phyloP scores from a whole-genome alignment of 208 protist species.

The Borovskyia barvae region DNA sequence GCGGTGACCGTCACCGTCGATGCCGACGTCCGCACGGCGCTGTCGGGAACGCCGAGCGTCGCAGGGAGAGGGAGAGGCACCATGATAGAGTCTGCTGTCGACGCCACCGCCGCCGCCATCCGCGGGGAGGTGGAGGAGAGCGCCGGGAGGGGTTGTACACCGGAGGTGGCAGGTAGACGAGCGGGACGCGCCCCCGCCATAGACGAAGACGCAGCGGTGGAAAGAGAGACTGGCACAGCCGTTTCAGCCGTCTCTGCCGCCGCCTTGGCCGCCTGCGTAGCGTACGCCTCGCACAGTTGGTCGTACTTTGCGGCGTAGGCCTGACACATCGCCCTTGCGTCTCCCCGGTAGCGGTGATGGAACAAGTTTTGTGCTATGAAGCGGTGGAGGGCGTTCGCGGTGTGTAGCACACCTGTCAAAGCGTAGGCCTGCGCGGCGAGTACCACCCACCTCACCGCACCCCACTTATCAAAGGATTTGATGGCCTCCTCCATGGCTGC shows the following conservation, averaged over 20 bases:
- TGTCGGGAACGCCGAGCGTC: too few relatives aligned
- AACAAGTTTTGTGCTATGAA: slow-evolving; percentile 11
- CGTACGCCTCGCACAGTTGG: slow-evolving; percentile 3
- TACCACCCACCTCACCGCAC: slow-evolving; percentile 18
- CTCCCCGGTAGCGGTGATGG: neutral
- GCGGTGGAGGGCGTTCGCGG: slow-evolving; percentile 1
- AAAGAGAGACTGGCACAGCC: too few relatives aligned
- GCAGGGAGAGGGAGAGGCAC: too few relatives aligned
- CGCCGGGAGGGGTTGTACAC: too few relatives aligned
- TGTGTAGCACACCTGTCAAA: slow-evolving; percentile 17
- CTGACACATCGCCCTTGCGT: slow-evolving; percentile 2
- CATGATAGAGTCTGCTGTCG: too few relatives aligned
- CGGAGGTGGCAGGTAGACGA: neutral
- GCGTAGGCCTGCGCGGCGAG: slow-evolving; percentile 26
- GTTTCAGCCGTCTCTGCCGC: neutral
- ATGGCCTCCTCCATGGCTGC: too few relatives aligned
- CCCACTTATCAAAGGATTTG: slow-evolving; percentile 5
- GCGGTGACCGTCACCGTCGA: too few relatives aligned
- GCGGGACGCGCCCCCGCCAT: neutral
- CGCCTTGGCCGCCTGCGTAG: neutral
- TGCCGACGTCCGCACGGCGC: too few relatives aligned
- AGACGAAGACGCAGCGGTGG: too few relatives aligned
- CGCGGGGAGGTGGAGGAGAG: too few relatives aligned
- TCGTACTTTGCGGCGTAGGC: neutral
- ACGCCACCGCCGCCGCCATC: too few relatives aligned